Evolutionary conservation across 2,329 filamentous ascomycete species (phyloP), one percentile per base, ranked within the genome.

Genomic region (Harringtonia lauricola): DNA sequence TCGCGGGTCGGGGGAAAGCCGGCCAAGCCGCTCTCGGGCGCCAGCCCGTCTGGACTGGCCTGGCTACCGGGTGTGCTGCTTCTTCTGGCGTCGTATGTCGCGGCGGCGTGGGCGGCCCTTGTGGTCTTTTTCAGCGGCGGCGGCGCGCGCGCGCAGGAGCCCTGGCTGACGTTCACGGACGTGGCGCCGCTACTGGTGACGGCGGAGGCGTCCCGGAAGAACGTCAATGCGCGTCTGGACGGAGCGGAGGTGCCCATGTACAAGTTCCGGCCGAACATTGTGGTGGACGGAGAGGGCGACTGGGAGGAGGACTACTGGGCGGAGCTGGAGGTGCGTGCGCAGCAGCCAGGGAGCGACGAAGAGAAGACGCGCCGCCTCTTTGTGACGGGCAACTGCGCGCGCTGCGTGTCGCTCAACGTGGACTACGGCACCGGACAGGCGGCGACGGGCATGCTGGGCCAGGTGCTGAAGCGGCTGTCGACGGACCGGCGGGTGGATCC

Each of bases 251-350:
- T 83, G 63, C 78, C 81, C 42, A 75, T 83, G 57, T 72, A 71
- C 33, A 83, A 82, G 53, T 84, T 87, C 59, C 74, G 84, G 30
- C 81, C 83, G 1, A 88, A 86, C 56, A 73, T 88, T 38, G 77
- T 88, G 2, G 61, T 87, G 2, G 72, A 74, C 31, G 79, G 77
- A 3, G 69, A 74, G 5, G 58, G 61, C 10, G 62, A 74, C 1
- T 88, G 74, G 57, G 79, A 81, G 13, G 83, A 88, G 58, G 83
- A 88, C 56, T 86, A 73, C 55, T 88, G 82, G 83, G 73, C 65
- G 3, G 76, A 80, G 54, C 59, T 86, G 29, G 58, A 58, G 14
- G 57, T 83, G 31, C 2, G n/a, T n/a, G 8, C 26, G 58, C 59
- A 15, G 57, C 83, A 33, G 1, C 14, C 53, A 47, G 3, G 42